These are phyloP conservation scores for Linum lewisii DNA, from an alignment of 345 rosid genomes.

Conservation along the genomic window DNA sequence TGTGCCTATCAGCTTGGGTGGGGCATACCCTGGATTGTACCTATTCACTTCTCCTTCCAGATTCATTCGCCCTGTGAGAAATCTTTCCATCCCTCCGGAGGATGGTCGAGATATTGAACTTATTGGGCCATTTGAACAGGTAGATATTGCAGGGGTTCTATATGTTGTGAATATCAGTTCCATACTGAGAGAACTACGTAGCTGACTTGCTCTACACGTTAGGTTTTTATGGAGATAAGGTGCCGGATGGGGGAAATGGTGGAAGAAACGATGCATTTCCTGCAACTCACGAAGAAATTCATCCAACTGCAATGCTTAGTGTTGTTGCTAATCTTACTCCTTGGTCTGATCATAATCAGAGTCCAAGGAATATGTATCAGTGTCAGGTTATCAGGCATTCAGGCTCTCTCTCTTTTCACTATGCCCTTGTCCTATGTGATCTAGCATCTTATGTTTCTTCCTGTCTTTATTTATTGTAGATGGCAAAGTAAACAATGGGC, in stretches of 20 bases:
- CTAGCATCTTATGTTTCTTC: background rate
- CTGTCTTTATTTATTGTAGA: slow-evolving; percentile 33
- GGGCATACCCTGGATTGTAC: slow-evolving; percentile 85
- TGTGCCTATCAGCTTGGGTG: slow-evolving; percentile 82
- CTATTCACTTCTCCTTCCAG: slow-evolving; percentile 79
- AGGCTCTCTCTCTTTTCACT: slow-evolving; percentile 6
- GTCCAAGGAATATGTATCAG: slow-evolving; percentile 97
- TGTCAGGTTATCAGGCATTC: slow-evolving; percentile 64
- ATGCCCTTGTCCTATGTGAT: background rate
- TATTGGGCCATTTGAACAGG: slow-evolving; percentile 99
- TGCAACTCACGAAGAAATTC: slow-evolving; percentile 94
- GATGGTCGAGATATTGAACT: slow-evolving; percentile 46
- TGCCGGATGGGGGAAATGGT: slow-evolving; percentile 97
- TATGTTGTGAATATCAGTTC: background rate
- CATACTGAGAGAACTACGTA: background rate
- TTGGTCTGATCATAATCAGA: slow-evolving; percentile 98
- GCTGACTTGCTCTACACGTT: slow-evolving; percentile 12
- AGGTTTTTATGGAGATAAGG: slow-evolving; percentile 96
- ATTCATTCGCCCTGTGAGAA: slow-evolving; percentile 80
- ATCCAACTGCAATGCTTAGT: slow-evolving; percentile 92
- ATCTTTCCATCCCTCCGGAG: slow-evolving; percentile 38
- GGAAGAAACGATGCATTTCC: slow-evolving; percentile 58
- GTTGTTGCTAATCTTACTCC: slow-evolving; percentile 98
- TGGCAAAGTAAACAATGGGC: slow-evolving; percentile 98
- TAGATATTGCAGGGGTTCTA: slow-evolving; percentile 12